phyloP scores from a whole-genome alignment of 192 early-diverging fungal genomes.

The Backusella macrospora region DNA sequence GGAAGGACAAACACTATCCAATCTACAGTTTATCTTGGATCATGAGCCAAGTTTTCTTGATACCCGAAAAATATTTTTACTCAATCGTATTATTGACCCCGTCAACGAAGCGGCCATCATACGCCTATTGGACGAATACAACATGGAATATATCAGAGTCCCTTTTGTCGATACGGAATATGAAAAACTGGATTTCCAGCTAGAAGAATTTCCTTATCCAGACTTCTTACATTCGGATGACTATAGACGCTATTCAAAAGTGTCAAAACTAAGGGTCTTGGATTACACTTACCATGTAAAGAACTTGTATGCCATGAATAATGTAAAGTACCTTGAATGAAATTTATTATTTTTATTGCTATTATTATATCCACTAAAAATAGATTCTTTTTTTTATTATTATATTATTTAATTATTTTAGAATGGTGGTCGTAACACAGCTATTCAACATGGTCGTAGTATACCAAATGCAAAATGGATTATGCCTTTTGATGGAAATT shows the following conservation, averaged over 20 bases:
- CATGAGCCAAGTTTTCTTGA: constrained; percentile 60
- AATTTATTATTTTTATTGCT: not conserved
- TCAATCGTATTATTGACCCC: constrained; percentile 63
- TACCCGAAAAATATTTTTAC: constrained; percentile 59
- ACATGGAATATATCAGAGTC: constrained; percentile 57
- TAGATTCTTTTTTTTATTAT: constrained; percentile 16
- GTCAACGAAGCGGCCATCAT: constrained; percentile 59
- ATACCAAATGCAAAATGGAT: constrained; percentile 58
- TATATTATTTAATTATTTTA: constrained; percentile 29
- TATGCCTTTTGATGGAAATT: constrained; percentile 68
- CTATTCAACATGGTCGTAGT: constrained; percentile 52
- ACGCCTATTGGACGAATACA: constrained; percentile 49
- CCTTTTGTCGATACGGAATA: constrained; percentile 61
- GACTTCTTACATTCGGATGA: constrained; percentile 67
- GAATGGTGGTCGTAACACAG: constrained; percentile 66
- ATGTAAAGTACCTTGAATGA: constrained; percentile 44
- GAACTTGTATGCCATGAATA: constrained; percentile 70
- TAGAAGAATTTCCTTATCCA: constrained; percentile 64
- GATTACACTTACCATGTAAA: constrained; percentile 69
- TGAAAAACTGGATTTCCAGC: constrained; percentile 54
- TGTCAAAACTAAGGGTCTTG: constrained; percentile 57
- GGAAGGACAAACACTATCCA: constrained; percentile 61
- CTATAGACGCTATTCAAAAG: constrained; percentile 58
- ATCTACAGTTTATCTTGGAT: constrained; percentile 61
- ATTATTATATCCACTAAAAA: not conserved